phyloP scores from a whole-genome alignment of 2,329 filamentous ascomycete genomes.

The Sclerotinia subarctica region DNA sequence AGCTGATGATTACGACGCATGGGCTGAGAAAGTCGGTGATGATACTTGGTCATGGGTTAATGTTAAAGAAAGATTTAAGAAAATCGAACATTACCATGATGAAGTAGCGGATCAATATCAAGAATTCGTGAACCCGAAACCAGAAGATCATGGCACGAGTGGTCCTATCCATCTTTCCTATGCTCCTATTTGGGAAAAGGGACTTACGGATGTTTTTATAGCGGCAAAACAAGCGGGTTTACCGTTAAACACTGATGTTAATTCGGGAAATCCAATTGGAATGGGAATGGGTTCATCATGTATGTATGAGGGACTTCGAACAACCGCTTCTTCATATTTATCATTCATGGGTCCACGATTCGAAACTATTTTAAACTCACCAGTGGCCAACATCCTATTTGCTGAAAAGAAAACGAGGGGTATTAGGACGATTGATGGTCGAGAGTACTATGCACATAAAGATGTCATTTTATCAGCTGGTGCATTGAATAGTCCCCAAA shows the following conservation, averaged over 20 bases:
- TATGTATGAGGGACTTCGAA: slow-evolving; percentile 46
- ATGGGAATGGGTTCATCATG: slow-evolving; percentile 51
- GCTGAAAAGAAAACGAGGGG: slow-evolving; percentile 34
- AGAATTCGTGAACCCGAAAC: slow-evolving; percentile 48
- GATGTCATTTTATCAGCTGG: slow-evolving; percentile 51
- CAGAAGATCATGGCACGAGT: slow-evolving; percentile 47
- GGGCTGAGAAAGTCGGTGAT: slow-evolving; percentile 55
- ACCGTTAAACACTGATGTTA: slow-evolving; percentile 52
- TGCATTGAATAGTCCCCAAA: slow-evolving; percentile 46
- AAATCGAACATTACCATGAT: slow-evolving; percentile 53
- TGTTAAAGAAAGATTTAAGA: slow-evolving; percentile 50
- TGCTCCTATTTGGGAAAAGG: slow-evolving; percentile 48
- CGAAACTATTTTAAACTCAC: slow-evolving; percentile 48
- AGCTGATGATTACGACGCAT: slow-evolving; percentile 59
- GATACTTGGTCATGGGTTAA: slow-evolving; percentile 53
- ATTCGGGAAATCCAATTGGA: slow-evolving; percentile 57
- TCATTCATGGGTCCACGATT: slow-evolving; percentile 48
- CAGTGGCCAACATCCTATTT: slow-evolving; percentile 46
- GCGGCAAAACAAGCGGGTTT: slow-evolving; percentile 49
- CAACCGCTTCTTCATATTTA: slow-evolving; percentile 52
- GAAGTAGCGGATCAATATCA: slow-evolving; percentile 40
- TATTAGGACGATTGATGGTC: slow-evolving; percentile 43
- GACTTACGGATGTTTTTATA: slow-evolving; percentile 46
- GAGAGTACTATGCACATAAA: slow-evolving; percentile 34
- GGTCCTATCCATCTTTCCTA: slow-evolving; percentile 51